These are phyloP conservation scores for Venturia carpophila DNA, from an alignment of 2,329 filamentous ascomycete genomes.

Conservation along the genomic window DNA sequence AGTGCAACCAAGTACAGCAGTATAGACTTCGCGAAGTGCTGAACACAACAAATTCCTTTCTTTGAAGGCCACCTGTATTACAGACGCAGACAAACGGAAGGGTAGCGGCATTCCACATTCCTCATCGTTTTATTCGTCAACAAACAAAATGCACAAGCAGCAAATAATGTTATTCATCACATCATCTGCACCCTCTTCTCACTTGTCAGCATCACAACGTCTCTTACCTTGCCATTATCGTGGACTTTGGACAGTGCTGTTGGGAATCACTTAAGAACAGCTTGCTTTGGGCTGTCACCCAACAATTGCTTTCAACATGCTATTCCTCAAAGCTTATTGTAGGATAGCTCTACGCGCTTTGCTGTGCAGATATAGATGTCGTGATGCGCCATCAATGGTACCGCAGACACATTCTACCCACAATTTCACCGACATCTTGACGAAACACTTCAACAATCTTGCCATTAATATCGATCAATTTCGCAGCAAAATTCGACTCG, in stretches of 20 bases:
- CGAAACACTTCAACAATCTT: not conserved
- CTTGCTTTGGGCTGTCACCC: not conserved
- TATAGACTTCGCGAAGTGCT: not conserved
- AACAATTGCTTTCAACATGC: conserved; percentile 1
- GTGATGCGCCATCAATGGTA: not conserved
- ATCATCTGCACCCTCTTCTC: not conserved
- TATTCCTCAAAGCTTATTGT: not conserved
- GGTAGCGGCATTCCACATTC: conserved; percentile 3
- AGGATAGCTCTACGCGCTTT: not conserved
- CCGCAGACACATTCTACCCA: not conserved
- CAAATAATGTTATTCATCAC: not conserved
- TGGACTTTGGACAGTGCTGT: not conserved
- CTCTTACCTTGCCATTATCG: not conserved
- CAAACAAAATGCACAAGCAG: not conserved
- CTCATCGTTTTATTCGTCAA: not conserved
- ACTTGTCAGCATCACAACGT: not conserved
- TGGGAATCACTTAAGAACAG: not conserved
- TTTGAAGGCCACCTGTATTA: not conserved
- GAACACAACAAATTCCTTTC: not conserved
- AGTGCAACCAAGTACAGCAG: not conserved
- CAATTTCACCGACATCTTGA: not conserved
- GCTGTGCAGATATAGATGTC: conserved; percentile 6
- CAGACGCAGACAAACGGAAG: not conserved
- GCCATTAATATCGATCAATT: not conserved
- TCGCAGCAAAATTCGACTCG: not conserved